A percentile compares a stretch with the other conserved stretches of the same genome.
These are phyloP conservation scores for Apophysomyces trapeziformis DNA, from an alignment of 371 early-diverging fungal genomes.

Conservation along the genomic window DNA sequence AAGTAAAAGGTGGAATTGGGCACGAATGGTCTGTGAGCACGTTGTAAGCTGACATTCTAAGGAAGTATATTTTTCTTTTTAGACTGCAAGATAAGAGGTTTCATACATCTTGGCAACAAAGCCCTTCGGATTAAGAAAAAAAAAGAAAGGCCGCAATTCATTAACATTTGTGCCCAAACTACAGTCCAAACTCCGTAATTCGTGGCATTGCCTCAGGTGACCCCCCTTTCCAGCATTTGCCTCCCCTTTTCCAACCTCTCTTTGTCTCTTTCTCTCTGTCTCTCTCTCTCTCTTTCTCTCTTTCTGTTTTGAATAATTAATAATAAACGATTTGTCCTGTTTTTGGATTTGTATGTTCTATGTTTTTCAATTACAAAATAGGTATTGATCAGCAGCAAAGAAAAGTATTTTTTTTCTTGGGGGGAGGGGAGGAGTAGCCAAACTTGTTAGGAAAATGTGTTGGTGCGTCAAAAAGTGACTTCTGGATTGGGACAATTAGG, in stretches of 20 bases:
- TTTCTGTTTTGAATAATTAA: too few species aligned
- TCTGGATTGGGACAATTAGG: background rate
- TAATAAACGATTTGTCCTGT: too few species aligned
- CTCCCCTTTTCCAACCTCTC: background rate
- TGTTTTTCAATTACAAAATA: too few species aligned
- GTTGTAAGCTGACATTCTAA: conserved; percentile 7
- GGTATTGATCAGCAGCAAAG: too few species aligned
- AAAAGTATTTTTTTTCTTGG: background rate
- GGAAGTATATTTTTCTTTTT: background rate
- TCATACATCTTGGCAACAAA: conserved; percentile 35
- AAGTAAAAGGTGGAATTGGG: background rate
- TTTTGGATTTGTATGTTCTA: too few species aligned
- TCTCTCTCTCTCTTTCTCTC: too few species aligned
- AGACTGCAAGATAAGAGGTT: conserved; percentile 10
- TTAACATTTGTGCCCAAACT: background rate
- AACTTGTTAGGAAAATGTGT: conserved; percentile 10
- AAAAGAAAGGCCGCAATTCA: background rate
- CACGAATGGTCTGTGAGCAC: conserved; percentile 9
- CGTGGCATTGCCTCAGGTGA: background rate
- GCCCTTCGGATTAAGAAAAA: conserved; percentile 12
- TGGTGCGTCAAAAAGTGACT: background rate
- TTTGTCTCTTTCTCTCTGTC: too few species aligned
- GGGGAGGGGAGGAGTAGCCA: background rate
- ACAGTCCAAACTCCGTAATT: background rate
- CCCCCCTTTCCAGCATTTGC: background rate